Percentiles rank a stretch among this genome's conserved stretches.
Evolutionary conservation across 2,329 filamentous ascomycete species (phyloP).

Genomic region (Endothia cerciana): DNA sequence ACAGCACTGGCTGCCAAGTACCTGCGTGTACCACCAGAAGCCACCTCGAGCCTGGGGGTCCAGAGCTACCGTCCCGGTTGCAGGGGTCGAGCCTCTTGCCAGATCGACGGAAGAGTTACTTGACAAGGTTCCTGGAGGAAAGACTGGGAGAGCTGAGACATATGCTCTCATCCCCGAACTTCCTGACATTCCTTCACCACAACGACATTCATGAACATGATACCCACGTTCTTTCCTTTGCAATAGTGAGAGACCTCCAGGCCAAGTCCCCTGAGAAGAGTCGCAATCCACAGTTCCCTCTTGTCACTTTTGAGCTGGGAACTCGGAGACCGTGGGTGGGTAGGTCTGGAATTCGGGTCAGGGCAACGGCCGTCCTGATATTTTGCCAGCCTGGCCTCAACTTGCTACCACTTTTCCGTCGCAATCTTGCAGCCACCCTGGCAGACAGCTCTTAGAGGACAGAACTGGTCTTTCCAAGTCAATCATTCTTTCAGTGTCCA

Average conservation of each 20-base stretch:
- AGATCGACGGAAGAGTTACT: neutral
- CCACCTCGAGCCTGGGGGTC: slow-evolving; percentile 6
- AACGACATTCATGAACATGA: slow-evolving; percentile 9
- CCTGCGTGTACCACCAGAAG: neutral
- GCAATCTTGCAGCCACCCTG: slow-evolving; percentile 8
- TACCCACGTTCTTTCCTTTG: slow-evolving; percentile 6
- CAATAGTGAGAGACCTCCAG: neutral
- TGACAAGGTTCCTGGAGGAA: slow-evolving; percentile 2
- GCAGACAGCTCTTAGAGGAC: neutral
- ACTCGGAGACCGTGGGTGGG: slow-evolving; percentile 22
- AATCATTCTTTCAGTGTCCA: neutral
- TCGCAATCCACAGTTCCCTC: slow-evolving; percentile 3
- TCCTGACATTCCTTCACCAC: slow-evolving; percentile 8
- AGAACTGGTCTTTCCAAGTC: neutral
- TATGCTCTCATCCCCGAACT: neutral
- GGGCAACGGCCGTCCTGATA: slow-evolving; percentile 25
- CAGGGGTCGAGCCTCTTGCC: slow-evolving; percentile 14
- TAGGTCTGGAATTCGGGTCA: slow-evolving; percentile 26
- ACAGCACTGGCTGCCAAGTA: neutral
- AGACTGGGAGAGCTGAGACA: neutral
- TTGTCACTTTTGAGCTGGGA: slow-evolving; percentile 20
- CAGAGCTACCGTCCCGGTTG: neutral
- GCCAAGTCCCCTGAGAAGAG: neutral
- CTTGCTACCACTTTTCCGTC: slow-evolving; percentile 11
- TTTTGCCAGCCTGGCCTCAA: slow-evolving; percentile 31